Base-by-base conservation (phyloP, 352 stramenopile species). In the Phytopythium helicoides region DNA sequence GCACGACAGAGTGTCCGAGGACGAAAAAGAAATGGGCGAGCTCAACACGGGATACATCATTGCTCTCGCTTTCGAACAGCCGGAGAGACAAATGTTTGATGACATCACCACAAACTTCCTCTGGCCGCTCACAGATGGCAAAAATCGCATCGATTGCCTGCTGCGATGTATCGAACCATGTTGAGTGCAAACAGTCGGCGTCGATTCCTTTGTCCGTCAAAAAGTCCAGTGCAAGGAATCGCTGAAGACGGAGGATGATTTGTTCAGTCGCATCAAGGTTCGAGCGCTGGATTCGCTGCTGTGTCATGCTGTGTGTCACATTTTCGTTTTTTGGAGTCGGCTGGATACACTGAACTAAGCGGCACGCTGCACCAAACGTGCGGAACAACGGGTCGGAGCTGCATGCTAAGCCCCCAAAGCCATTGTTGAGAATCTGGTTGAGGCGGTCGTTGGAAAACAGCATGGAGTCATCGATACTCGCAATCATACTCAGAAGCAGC, bases 1-100 rank as follows among this genome's bases (percentile, higher is more conserved):
- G 94, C 22, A 99, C 81, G n/a, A 94, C 87, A 44, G 97, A 89
- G 52, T 98, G 93, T 10, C 96, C 96, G 31, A 98, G 64, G 9
- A 98, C 82, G 62, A 98, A 98, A 40, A 98, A 87, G 56, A 99
- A 98, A 51, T 97, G 81, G 6, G 92, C 85, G 19, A 99, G 71
- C 67, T 85, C 80, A 23, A 81, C 69, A 6, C 68, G 62, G 7
- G 71, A 77, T n/a, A 81, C 62, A 54, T 94, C 84, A 11, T 87
- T 81, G 46, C 72, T 72, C 23, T 81, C 72, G 26, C 75, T 76
- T 36, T 84, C 64, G 46, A 92, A 93, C 14, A 92, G 55, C 11
- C 71, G 67, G 33, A 76, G 59, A 1, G 74, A 80, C 22, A 89
- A 56, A 35, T 84, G 73, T 31, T 86, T 79, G 48, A 94, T 81